phyloP scores from a whole-genome alignment of 306 rosid species.

The Datisca glomerata region DNA sequence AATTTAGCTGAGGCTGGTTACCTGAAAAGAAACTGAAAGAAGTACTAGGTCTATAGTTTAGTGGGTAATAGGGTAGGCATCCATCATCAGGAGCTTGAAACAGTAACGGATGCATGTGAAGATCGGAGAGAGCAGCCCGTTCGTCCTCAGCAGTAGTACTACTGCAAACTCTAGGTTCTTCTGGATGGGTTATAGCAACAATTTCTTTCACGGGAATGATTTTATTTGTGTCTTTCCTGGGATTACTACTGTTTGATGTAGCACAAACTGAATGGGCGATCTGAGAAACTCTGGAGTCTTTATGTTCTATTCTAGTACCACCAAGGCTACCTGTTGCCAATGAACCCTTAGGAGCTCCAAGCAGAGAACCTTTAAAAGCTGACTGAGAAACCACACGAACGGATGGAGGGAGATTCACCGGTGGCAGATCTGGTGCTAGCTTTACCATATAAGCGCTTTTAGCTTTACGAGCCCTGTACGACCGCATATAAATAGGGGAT shows the following conservation, averaged over 20 bases:
- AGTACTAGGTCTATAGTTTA: slow-evolving; percentile 36
- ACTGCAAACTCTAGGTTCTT: slow-evolving; percentile 28
- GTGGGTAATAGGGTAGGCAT: slow-evolving; percentile 38
- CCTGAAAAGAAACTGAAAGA: slow-evolving; percentile 56
- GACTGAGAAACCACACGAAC: slow-evolving; percentile 80
- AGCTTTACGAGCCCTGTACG: slow-evolving; percentile 42
- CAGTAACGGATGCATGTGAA: slow-evolving; percentile 90
- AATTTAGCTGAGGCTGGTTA: slow-evolving; percentile 62
- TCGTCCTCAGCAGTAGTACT: slow-evolving; percentile 38
- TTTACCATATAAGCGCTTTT: slow-evolving; percentile 47
- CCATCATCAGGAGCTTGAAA: slow-evolving; percentile 70
- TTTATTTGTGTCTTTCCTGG: slow-evolving; percentile 9
- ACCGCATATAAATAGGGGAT: slow-evolving; percentile 34
- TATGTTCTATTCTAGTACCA: slow-evolving; percentile 25
- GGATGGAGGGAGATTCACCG: slow-evolving; percentile 88
- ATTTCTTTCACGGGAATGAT: slow-evolving; percentile 15
- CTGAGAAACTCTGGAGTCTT: slow-evolving; percentile 28
- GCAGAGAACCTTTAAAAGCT: slow-evolving; percentile 43
- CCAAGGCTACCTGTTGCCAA: slow-evolving; percentile 30
- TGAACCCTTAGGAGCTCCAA: slow-evolving; percentile 28
- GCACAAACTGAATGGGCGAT: slow-evolving; percentile 15
- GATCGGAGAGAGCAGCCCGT: slow-evolving; percentile 36
- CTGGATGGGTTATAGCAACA: slow-evolving; percentile 17
- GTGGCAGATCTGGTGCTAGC: slow-evolving; percentile 86
- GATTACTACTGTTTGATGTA: slow-evolving; percentile 14